These are phyloP conservation scores for Pseudoscleropodium purum DNA, from an alignment of 225 moss, liverwort and hornwort species.

Conservation along the genomic window DNA sequence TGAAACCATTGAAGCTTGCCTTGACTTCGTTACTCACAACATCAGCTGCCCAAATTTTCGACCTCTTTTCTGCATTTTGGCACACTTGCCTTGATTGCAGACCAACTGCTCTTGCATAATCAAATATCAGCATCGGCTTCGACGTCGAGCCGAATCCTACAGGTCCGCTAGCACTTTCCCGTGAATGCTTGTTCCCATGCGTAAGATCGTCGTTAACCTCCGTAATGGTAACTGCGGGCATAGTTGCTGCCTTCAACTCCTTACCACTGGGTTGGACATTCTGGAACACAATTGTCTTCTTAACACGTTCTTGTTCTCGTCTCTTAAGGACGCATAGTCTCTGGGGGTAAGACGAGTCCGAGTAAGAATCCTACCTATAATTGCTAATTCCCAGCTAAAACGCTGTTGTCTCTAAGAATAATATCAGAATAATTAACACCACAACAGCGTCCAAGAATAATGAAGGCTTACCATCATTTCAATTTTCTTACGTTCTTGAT, in stretches of 20 bases:
- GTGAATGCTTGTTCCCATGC: neutral
- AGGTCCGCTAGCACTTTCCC: neutral
- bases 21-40: neutral
- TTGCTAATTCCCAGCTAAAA: neutral
- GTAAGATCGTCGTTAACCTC: neutral
- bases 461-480: constrained; percentile 38
- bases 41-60: neutral
- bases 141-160: neutral
- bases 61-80: neutral
- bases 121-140: constrained; percentile 12
- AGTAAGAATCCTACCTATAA: neutral
- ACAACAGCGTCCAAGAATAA: neutral
- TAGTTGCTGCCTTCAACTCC: neutral
- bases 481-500: constrained; percentile 55
- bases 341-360: neutral
- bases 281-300: constrained; percentile 14
- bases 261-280: neutral
- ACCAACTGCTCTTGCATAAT: constrained; percentile 42
- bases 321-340: constrained; percentile 30
- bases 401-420: neutral
- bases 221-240: neutral
- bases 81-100: neutral
- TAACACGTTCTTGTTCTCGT: constrained; percentile 18
- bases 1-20: neutral
- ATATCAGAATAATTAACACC: neutral